Evolutionary conservation across 169 alveolate genomes (phyloP).

Genomic region (Cytauxzoon felis): DNA sequence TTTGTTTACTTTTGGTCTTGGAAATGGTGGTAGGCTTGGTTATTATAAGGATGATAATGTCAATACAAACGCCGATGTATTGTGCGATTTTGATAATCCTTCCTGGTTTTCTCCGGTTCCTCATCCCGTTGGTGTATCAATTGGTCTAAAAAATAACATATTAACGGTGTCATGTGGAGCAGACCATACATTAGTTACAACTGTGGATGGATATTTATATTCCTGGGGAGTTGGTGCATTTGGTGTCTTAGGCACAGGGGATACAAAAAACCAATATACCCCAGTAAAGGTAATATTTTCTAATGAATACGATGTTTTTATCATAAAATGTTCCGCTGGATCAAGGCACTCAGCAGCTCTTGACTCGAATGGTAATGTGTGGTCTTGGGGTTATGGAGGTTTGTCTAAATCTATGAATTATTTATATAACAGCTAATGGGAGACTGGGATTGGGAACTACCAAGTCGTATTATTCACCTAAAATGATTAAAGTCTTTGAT

Average conservation of each 20-base stretch:
- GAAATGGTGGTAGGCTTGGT: constrained; percentile 76
- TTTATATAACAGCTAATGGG: constrained; percentile 63
- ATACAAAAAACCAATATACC: constrained; percentile 43
- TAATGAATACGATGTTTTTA: constrained; percentile 24
- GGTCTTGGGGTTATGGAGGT: constrained; percentile 80
- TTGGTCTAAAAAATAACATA: constrained; percentile 49
- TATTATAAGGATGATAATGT: constrained; percentile 20
- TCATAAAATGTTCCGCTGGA: constrained; percentile 66
- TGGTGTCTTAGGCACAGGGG: constrained; percentile 82
- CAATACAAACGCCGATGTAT: background rate
- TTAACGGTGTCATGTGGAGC: constrained; percentile 77
- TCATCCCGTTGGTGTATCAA: constrained; percentile 62
- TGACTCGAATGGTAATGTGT: constrained; percentile 58
- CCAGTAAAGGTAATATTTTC: constrained; percentile 67
- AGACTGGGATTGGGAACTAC: constrained; percentile 77
- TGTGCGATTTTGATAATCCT: constrained; percentile 32
- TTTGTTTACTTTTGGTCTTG: constrained; percentile 75
- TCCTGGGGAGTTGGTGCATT: constrained; percentile 77
- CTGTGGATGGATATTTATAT: constrained; percentile 67
- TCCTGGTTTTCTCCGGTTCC: constrained; percentile 80
- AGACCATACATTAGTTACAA: constrained; percentile 72
- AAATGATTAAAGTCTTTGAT: constrained; percentile 41
- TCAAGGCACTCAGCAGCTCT: constrained; percentile 67
- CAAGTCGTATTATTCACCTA: constrained; percentile 62
- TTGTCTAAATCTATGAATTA: background rate